phyloP scores from a whole-genome alignment of 352 stramenopile genomes.

The Thraustotheca clavata region DNA sequence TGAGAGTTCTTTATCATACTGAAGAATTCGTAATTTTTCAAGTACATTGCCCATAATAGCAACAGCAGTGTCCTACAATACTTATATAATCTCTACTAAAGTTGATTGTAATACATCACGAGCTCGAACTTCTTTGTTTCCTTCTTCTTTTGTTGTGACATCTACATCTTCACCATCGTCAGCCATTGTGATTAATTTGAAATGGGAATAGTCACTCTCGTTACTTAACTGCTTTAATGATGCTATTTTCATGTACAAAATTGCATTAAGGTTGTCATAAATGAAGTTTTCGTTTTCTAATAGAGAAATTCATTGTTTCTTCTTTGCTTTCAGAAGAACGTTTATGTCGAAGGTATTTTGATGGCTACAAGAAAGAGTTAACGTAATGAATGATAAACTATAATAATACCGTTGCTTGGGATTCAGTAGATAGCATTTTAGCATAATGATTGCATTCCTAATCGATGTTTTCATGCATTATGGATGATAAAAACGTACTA shows the following conservation, averaged over 20 bases:
- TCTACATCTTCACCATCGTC: slow-evolving; percentile 21
- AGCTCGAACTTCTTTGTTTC: slow-evolving; percentile 8
- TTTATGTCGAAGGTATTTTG: background rate
- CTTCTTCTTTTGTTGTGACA: slow-evolving; percentile 10
- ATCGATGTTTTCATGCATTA: background rate
- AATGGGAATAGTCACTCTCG: background rate
- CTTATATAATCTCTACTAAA: background rate
- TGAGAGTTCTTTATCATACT: slow-evolving; percentile 67
- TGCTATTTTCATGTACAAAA: background rate
- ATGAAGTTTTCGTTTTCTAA: background rate
- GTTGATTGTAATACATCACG: background rate
- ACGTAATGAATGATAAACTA: background rate
- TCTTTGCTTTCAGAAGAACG: background rate
- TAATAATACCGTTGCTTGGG: background rate
- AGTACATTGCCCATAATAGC: slow-evolving; percentile 77
- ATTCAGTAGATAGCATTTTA: background rate
- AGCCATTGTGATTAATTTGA: slow-evolving; percentile 10
- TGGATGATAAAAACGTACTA: background rate
- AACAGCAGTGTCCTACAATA: slow-evolving; percentile 54
- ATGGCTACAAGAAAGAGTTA: background rate
- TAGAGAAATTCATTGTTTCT: background rate
- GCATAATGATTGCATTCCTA: slow-evolving; percentile 13
- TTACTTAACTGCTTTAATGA: background rate
- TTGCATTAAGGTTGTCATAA: background rate
- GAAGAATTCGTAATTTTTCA: slow-evolving; percentile 71